Conservation (phyloP, 176 grass and related monocot species). For the Rhynchospora pubera region DNA sequence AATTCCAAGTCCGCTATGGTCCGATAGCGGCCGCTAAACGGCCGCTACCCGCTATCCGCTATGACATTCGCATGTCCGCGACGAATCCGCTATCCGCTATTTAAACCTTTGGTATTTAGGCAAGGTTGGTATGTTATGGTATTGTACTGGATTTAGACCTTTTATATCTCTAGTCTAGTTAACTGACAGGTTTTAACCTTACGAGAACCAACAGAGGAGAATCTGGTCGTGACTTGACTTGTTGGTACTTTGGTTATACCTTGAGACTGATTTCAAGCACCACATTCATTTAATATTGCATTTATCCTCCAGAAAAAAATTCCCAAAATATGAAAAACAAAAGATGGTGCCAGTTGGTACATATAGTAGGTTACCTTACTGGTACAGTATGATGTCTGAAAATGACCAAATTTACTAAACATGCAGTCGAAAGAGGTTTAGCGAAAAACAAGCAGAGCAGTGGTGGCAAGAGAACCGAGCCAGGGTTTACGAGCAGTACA, state of each 20-base stretch:
- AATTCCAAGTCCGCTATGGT: too few species aligned
- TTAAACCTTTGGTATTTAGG: too few species aligned
- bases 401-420: conserved; percentile 16
- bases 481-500: conserved; percentile 86
- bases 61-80: too few species aligned
- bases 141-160: not conserved
- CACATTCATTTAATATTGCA: not conserved
- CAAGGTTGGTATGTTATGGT: not conserved
- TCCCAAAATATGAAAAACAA: not conserved
- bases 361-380: not conserved
- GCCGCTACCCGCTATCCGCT: too few species aligned
- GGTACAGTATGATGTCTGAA: not conserved
- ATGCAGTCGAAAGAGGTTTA: conserved; percentile 92
- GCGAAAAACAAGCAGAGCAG: conserved; percentile 83
- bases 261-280: not conserved
- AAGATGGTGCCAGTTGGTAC: not conserved
- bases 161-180: not conserved
- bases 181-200: not conserved
- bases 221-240: not conserved
- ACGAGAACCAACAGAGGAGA: not conserved
- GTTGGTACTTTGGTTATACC: not conserved
- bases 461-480: conserved; percentile 96
- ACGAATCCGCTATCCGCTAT: too few species aligned
- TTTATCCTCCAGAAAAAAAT: not conserved
- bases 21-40: too few species aligned